Base-by-base conservation (phyloP, 2,329 filamentous ascomycete genomes). In the Fonsecaea erecta region DNA sequence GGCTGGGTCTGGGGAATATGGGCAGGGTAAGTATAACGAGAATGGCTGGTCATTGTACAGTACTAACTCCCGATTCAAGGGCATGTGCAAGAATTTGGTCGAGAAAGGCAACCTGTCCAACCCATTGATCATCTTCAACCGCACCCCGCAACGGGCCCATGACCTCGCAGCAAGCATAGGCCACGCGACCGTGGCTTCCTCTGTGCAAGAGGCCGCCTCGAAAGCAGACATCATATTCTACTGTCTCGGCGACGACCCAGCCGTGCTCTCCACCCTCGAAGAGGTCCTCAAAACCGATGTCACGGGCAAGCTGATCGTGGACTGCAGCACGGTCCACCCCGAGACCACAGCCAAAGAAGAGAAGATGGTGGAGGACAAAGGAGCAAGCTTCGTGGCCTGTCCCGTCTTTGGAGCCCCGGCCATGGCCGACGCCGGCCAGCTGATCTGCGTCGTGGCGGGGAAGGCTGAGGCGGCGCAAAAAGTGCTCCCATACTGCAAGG, bases 1-100 rank as follows among this genome's bases (percentile, higher is more conserved):
- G 88, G 87, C 87, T 96, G 61, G 92, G 93, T 63, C 84, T 96
- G 57, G 92, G 92, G 59, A 96, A 96, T 76, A 96, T 96, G 87
- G 93, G 91, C 70, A 85, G 88, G 74, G 90, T 90, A 80, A 80
- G 85, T 78, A 11, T 9, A 14, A 21, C 26, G 1, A 16, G n/a
- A 12, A 4, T 9, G 24, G 28, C 32, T 12, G 24, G 43, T 24
- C 30, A 37, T 16, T 46, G 16, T 12, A 21, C 4, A 4, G 21
- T 21, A 6, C 55, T 58, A 14, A 58, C 40, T 18, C n/a, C 35
- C 11, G 46, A 48, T 65, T n/a, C 51, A 26, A 92, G 90, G 92
- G 89, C 68, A 96, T 96, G 91, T 86, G 84, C 78, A 90, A 89
- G 77, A 97, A 96, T 75, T 82, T 97, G 40, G 88, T 90, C 9